phyloP scores from a whole-genome alignment of 345 rosid species.

The Balakata baccata region DNA sequence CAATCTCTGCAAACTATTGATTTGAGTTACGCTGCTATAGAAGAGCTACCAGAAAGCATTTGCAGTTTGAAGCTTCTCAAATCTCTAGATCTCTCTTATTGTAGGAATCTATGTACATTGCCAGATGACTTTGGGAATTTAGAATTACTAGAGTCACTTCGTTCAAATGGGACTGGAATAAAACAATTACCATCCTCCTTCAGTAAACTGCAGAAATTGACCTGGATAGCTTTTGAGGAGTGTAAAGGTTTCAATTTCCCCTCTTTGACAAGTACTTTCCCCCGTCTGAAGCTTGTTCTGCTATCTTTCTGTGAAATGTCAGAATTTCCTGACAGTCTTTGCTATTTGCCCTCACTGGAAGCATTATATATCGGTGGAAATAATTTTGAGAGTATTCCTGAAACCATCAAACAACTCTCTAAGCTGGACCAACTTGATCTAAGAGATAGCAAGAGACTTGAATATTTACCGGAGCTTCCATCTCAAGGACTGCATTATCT shows the following conservation, averaged over 20 bases:
- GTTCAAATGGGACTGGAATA: background rate
- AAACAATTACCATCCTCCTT: background rate
- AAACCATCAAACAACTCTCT: conserved; percentile 8
- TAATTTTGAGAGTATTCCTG: background rate
- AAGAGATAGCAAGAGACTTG: conserved; percentile 1
- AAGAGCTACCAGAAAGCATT: background rate
- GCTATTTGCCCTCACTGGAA: background rate
- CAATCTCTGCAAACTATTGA: background rate
- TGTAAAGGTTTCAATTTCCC: background rate
- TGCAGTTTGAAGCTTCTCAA: background rate
- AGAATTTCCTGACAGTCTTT: background rate
- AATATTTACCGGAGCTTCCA: conserved; percentile 14
- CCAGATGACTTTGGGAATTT: background rate
- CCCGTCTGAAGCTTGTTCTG: background rate
- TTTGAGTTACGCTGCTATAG: background rate
- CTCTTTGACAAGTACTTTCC: background rate
- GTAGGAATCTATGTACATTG: background rate
- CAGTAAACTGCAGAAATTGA: background rate
- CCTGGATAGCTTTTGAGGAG: background rate
- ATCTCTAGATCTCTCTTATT: background rate
- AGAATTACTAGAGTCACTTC: background rate
- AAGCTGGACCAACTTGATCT: background rate
- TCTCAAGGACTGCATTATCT: background rate
- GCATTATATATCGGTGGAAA: background rate
- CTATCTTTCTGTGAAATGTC: background rate